Percentiles rank a stretch among this genome's conserved stretches.
phyloP scores from a whole-genome alignment of 2,329 filamentous ascomycete species.

The Juglanconis oblonga region DNA sequence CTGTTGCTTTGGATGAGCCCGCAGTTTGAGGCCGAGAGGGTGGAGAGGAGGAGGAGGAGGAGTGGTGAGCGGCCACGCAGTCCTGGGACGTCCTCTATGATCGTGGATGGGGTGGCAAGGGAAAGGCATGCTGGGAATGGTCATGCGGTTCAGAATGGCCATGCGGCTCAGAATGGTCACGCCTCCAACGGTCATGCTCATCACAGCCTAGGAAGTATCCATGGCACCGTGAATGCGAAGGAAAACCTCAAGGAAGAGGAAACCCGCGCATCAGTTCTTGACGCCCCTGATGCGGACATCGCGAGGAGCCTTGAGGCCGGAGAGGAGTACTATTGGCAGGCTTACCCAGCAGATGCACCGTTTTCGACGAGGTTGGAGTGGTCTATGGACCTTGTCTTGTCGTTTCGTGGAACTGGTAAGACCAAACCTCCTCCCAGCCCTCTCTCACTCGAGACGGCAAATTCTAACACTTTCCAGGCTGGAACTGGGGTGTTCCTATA shows the following conservation, averaged over 20 bases:
- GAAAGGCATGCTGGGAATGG: background rate
- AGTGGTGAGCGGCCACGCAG: too few relatives aligned
- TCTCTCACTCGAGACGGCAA: background rate
- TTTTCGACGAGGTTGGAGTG: conserved; percentile 52
- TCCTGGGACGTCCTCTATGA: background rate
- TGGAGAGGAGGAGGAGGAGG: conserved; percentile 35
- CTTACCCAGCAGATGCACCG: conserved; percentile 49
- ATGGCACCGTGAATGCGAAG: background rate
- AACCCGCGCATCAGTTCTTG: background rate
- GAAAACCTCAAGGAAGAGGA: background rate
- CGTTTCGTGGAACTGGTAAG: conserved; percentile 54
- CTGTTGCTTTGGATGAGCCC: conserved; percentile 53
- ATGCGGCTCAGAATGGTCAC: background rate
- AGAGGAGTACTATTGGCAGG: conserved; percentile 58
- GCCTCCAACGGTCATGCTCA: background rate
- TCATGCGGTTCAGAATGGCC: background rate
- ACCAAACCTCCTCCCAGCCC: background rate
- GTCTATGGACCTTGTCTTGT: conserved; percentile 52
- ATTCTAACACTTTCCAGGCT: conserved; percentile 37
- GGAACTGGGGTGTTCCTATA: conserved; percentile 53
- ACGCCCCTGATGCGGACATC: conserved; percentile 25
- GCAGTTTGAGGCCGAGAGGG: conserved; percentile 55
- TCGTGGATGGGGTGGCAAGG: background rate
- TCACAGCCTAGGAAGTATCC: background rate
- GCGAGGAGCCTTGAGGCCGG: conserved; percentile 26